A percentile compares a stretch with the other conserved stretches of the same genome.
Conservation (phyloP, 2,329 filamentous ascomycete genomes). For the Aureobasidium pullulans region DNA sequence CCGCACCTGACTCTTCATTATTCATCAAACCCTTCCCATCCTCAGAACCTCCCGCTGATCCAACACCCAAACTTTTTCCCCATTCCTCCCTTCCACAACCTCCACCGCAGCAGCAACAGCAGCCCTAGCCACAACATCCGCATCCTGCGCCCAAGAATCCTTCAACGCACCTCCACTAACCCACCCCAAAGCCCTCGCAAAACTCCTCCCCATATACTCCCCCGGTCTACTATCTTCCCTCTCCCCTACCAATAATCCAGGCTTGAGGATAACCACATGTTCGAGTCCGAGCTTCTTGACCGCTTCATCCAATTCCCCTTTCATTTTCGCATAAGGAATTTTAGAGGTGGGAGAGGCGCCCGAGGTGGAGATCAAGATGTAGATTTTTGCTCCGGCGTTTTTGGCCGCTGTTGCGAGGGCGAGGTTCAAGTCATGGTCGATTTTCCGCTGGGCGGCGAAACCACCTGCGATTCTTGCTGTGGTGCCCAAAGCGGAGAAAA, state of each 20-base stretch:
- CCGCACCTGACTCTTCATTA: too few species aligned
- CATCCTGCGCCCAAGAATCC: slow-evolving; percentile 66
- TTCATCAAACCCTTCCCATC: background rate
- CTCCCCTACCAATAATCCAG: slow-evolving; percentile 68
- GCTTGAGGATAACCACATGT: slow-evolving; percentile 64
- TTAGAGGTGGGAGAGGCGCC: slow-evolving; percentile 45
- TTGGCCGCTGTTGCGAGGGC: slow-evolving; percentile 69
- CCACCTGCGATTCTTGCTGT: slow-evolving; percentile 69
- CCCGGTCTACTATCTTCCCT: slow-evolving; percentile 50
- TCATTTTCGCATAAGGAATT: slow-evolving; percentile 62
- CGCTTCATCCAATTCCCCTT: slow-evolving; percentile 76
- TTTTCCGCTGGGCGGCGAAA: slow-evolving; percentile 72
- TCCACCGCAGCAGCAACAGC: slow-evolving; percentile 52
- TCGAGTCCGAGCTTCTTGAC: slow-evolving; percentile 68
- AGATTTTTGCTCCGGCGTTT: slow-evolving; percentile 62
- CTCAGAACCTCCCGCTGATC: slow-evolving; percentile 27
- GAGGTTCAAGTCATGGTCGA: slow-evolving; percentile 82
- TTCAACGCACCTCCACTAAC: slow-evolving; percentile 46
- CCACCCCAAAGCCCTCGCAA: slow-evolving; percentile 50
- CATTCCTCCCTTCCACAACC: slow-evolving; percentile 46
- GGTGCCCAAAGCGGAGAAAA: slow-evolving; percentile 74
- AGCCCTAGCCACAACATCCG: slow-evolving; percentile 61
- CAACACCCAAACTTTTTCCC: slow-evolving; percentile 55
- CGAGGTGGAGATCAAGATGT: slow-evolving; percentile 64
- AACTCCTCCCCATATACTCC: slow-evolving; percentile 49